phyloP scores from a whole-genome alignment of 345 rosid genomes.

The Gossypium arboreum region DNA sequence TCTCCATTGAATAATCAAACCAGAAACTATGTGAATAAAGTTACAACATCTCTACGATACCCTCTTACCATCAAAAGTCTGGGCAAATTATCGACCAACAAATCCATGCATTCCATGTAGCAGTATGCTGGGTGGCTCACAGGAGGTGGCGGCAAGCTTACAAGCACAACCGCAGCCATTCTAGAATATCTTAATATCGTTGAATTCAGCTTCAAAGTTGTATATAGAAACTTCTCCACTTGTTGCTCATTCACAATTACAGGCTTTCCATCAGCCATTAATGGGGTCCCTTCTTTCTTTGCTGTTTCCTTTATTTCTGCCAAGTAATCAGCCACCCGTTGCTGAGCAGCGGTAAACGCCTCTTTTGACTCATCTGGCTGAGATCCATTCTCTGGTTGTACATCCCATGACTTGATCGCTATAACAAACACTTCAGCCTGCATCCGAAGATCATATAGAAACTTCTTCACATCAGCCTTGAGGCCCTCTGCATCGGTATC shows the following conservation, averaged over 20 bases:
- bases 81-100: conserved; percentile 89
- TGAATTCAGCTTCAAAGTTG: conserved; percentile 62
- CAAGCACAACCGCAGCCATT: conserved; percentile 80
- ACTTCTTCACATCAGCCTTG: conserved; percentile 93
- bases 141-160: conserved; percentile 73
- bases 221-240: conserved; percentile 43
- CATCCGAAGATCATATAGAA: conserved; percentile 96
- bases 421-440: conserved; percentile 96
- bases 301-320: conserved; percentile 58
- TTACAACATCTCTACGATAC: conserved; percentile 94
- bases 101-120: conserved; percentile 99
- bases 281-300: conserved; percentile 32
- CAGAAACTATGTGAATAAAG: conserved; percentile 72
- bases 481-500: conserved; percentile 93
- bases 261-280: conserved; percentile 77
- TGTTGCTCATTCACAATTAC: conserved; percentile 76
- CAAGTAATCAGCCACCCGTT: conserved; percentile 60
- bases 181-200: conserved; percentile 62
- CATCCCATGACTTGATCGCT: conserved; percentile 93
- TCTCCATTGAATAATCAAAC: not conserved
- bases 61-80: conserved; percentile 98
- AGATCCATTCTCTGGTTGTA: conserved; percentile 51
- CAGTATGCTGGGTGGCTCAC: conserved; percentile 80
- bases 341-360: conserved; percentile 71
- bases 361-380: conserved; percentile 73